A percentile compares a stretch with the other conserved stretches of the same genome.
Evolutionary conservation across 116 monocot genomes (phyloP).

Genomic region (Trichopus zeylanicus): DNA sequence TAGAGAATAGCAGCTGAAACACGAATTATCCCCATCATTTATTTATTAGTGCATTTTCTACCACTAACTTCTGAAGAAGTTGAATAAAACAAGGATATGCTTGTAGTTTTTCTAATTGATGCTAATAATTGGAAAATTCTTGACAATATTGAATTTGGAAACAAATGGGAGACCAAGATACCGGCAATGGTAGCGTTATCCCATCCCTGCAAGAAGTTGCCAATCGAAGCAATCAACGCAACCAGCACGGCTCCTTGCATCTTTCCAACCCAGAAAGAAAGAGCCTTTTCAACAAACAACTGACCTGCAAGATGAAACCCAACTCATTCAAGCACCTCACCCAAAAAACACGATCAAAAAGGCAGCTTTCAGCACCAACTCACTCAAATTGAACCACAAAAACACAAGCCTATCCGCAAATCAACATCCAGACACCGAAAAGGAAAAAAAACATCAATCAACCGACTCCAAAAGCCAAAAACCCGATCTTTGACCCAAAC

Average conservation of each 20-base stretch:
- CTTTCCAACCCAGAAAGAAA: neutral
- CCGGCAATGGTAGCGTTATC: slow-evolving; percentile 30
- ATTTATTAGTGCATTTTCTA: neutral
- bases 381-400: no score
- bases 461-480: no score
- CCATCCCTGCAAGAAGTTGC: slow-evolving; percentile 30
- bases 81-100: neutral
- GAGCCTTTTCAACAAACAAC: neutral
- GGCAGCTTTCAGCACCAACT: no score
- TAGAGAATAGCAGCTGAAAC: slow-evolving; percentile 54
- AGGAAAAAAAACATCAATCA: no score
- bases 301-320: neutral
- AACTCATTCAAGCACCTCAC: no score
- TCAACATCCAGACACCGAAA: no score
- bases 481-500: no score
- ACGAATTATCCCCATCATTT: neutral
- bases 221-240: slow-evolving; percentile 21
- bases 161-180: neutral
- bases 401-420: no score
- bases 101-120: neutral
- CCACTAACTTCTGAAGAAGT: neutral
- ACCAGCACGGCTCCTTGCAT: slow-evolving; percentile 14
- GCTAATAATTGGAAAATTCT: neutral
- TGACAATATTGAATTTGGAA: no score
- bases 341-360: no score